Conservation (phyloP, 495 filamentous ascomycete species). For the Talaromyces liani region DNA sequence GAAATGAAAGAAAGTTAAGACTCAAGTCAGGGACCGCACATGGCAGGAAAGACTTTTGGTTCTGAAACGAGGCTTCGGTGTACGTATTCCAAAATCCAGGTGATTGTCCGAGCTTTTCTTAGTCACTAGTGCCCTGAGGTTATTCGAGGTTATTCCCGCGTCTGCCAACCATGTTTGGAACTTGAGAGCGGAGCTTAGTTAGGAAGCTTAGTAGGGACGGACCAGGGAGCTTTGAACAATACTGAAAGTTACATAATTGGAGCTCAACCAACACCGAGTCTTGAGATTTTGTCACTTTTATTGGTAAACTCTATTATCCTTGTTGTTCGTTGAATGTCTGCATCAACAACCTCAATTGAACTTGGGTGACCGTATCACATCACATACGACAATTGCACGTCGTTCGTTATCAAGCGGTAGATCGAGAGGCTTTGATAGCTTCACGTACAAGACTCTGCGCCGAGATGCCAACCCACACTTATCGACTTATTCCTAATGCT, state of each 20-base stretch:
- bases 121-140: neutral
- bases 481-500: neutral
- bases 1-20: neutral
- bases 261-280: neutral
- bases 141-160: neutral
- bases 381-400: neutral
- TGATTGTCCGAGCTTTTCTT: neutral
- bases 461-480: neutral
- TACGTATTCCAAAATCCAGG: neutral
- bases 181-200: neutral
- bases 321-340: neutral
- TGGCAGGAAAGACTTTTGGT: neutral
- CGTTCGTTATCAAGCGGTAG: neutral
- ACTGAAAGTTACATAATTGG: neutral
- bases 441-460: neutral
- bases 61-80: neutral
- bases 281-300: neutral
- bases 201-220: too few relatives aligned
- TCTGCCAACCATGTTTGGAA: neutral
- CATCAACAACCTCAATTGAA: neutral
- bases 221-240: neutral
- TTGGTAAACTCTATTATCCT: neutral
- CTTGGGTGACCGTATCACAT: neutral
- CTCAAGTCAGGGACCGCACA: neutral
- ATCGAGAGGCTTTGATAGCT: neutral